Evolutionary conservation across 495 filamentous ascomycete species (phyloP).

Genomic region (Podospora pseudopauciseta): DNA sequence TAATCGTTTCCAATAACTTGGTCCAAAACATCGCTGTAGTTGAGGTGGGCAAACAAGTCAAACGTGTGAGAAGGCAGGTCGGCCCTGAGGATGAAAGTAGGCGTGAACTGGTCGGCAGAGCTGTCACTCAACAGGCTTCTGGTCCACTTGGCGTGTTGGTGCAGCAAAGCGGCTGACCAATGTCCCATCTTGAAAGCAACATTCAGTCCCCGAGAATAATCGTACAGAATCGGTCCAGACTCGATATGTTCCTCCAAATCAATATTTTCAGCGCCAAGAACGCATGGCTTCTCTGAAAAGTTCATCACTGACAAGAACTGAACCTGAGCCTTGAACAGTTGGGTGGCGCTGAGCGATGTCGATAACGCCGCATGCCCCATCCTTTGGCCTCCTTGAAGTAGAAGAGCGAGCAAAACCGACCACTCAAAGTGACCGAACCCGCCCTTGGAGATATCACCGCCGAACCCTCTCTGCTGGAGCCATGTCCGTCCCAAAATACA

Average conservation of each 20-base stretch:
- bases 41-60: conserved; percentile 54
- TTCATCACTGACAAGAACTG: conserved; percentile 76
- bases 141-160: conserved; percentile 67
- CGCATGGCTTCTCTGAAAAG: conserved; percentile 58
- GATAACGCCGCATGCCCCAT: conserved; percentile 69
- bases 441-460: conserved; percentile 60
- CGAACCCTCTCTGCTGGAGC: conserved; percentile 84
- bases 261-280: conserved; percentile 41
- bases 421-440: conserved; percentile 96
- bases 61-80: conserved; percentile 66
- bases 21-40: conserved; percentile 16
- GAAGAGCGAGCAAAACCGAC: conserved; percentile 69
- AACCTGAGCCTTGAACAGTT: conserved; percentile 87
- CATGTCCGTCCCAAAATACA: conserved; percentile 83
- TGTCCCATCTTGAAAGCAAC: conserved; percentile 85
- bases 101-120: conserved; percentile 74
- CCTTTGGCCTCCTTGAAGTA: conserved; percentile 70
- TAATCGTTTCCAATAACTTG: conserved; percentile 13
- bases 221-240: conserved; percentile 53
- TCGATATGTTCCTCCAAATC: conserved; percentile 37
- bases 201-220: conserved; percentile 70
- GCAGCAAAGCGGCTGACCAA: conserved; percentile 72
- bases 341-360: conserved; percentile 79
- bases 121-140: conserved; percentile 69
- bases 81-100: conserved; percentile 72